Base-by-base conservation (phyloP, 1,284 basidiomycete genomes). In the Cystobasidium sp. region DNA sequence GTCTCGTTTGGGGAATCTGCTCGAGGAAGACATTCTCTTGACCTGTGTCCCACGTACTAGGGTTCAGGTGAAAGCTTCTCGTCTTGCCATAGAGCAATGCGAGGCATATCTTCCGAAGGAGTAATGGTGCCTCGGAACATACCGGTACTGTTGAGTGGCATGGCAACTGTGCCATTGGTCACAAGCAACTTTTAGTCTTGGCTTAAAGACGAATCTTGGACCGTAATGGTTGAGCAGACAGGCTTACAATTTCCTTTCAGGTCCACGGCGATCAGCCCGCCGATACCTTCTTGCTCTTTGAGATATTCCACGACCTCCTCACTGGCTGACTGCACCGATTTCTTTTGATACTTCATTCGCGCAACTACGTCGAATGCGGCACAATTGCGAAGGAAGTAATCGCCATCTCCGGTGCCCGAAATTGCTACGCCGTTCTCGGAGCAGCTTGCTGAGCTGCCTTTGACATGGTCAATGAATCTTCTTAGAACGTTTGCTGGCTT, bases 341-440 rank as follows among this genome's bases (percentile, higher is more conserved):
- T 87, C 18, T 85, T 80, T 6, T 87, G 83, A 78, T 88, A 88
- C 76, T 86, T 86, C 82, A 92, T 87, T 43, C 90, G 86, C 74
- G 85, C 86, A 5, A 88, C 89, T 51, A 92, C 85, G 0, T 88
- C 88, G 1, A 86, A 85, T 0, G 88, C 90, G 0, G 89, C 88
- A 37, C 87, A 86, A 69, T 86, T 86, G 56, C 91, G 86, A 71
- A 93, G 91, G 81, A 90, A 93, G 80, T 90, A 91, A 82, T 93
- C 91, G 72, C 91, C 92, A 78, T 92, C 88, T 3, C 91, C 91
- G 14, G 92, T 93, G 0, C 91, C 90, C 49, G 90, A 91, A 31
- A 93, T 83, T 0, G 90, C 91, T n/a, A 93, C 83, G 0, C 88
- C 89, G n/a, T 81, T 80, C 22, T 51, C 39, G 14, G 16, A n/a